These are phyloP conservation scores for Exophiala oligosperma DNA, from an alignment of 2,329 filamentous ascomycete genomes.

Conservation along the genomic window DNA sequence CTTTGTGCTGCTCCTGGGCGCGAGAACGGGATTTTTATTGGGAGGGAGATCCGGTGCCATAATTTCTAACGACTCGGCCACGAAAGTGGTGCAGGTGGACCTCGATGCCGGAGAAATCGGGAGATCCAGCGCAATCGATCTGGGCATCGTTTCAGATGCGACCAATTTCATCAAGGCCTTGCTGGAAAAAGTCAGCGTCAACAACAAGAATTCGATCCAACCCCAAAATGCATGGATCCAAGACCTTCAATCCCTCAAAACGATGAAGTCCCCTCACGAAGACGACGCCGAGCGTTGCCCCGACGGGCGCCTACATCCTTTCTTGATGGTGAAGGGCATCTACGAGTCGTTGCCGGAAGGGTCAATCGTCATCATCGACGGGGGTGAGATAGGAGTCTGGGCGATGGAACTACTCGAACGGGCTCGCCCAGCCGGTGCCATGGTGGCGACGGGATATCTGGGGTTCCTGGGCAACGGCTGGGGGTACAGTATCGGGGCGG, in stretches of 20 bases:
- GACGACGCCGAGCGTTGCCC: slow-evolving; percentile 31
- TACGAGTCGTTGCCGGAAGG: slow-evolving; percentile 38
- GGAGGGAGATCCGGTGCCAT: slow-evolving; percentile 39
- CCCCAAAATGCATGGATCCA: slow-evolving; percentile 19
- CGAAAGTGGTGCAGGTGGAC: slow-evolving; percentile 45
- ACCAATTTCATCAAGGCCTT: slow-evolving; percentile 36
- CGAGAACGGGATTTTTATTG: slow-evolving; percentile 44
- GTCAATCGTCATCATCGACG: slow-evolving; percentile 43
- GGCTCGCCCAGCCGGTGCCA: slow-evolving; percentile 23
- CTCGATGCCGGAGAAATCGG: slow-evolving; percentile 46
- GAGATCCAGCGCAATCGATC: slow-evolving; percentile 40
- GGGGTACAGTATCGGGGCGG: slow-evolving; percentile 47
- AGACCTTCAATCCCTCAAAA: slow-evolving; percentile 21
- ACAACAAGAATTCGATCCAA: slow-evolving; percentile 15
- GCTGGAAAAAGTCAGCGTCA: slow-evolving; percentile 4
- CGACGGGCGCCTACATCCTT: slow-evolving; percentile 41
- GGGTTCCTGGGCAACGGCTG: slow-evolving; percentile 51
- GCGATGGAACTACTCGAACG: slow-evolving; percentile 32
- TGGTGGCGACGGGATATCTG: slow-evolving; percentile 38
- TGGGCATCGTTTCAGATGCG: slow-evolving; percentile 45
- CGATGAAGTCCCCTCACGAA: slow-evolving; percentile 25
- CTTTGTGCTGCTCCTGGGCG: slow-evolving; percentile 43
- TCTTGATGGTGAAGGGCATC: slow-evolving; percentile 42
- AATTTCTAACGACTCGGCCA: slow-evolving; percentile 36
- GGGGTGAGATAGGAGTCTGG: slow-evolving; percentile 42